Evolutionary conservation across 2,329 filamentous ascomycete genomes (phyloP), one percentile per base, ranked within the genome.

Genomic region (Pseudogymnoascus sp.): DNA sequence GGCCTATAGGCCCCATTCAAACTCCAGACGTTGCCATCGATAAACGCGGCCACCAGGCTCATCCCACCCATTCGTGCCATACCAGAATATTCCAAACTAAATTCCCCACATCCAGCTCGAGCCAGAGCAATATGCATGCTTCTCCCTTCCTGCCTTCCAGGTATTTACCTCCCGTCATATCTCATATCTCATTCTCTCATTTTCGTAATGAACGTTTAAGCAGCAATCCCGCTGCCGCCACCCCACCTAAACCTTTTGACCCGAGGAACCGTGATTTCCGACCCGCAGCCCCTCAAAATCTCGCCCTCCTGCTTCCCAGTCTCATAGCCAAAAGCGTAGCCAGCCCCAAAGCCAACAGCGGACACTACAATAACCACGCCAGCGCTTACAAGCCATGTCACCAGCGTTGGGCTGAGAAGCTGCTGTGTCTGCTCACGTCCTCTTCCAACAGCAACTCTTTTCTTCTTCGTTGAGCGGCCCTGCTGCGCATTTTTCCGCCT

Each of bases 311-410:
- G 83, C 35, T 83, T 79, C 2, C 86, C 86, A 23, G 87, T 85
- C 68, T 89, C 86, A 26, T 85, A 78, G 4, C 87, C 86, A 64
- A 88, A 85, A 23, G 88, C 85, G 69, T 88, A 88, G 10, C 87
- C 86, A 7, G 86, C 86, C 2, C 86, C 85, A 67, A 89, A 89
- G 1, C 86, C 86, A 35, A 89, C 85, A 1, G 88, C 86, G 7
- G 83, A 86, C 2, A 89, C 83, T 10, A 89, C 78, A 7, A 89
- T 85, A 1, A 89, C 83, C 1, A 88, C 86, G 17, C 87, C 86
- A 7, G 86, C 86, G 63, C 83, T 85, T 62, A 88, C 80, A 5
- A 86, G 83, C 73, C 85, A 88, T 0, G 85, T 85, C 60, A 88
- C 72, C 7, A 87, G 74, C 1, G 85, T 87, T 35, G 85, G 84